Percentiles rank a stretch among this genome's conserved stretches.
These are phyloP conservation scores for Novymonas esmeraldas DNA, from an alignment of 208 protist genomes.

Conservation along the genomic window DNA sequence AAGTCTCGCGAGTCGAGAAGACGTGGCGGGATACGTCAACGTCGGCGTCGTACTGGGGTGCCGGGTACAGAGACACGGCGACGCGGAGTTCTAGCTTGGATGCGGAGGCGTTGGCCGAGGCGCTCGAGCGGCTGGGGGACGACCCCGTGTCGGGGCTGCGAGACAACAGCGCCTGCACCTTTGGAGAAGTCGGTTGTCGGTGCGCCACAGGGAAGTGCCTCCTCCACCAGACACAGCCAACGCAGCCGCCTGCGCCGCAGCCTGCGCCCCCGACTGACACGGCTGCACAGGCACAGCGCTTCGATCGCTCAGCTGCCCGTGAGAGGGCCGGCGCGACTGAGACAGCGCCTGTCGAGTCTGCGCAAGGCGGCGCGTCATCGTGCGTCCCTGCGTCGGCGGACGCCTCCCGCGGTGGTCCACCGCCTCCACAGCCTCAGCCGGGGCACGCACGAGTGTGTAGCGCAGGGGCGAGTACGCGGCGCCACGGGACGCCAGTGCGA, in stretches of 20 bases:
- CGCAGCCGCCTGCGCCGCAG: not conserved
- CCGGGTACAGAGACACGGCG: not conserved
- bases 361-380: too few species aligned
- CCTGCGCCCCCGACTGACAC: too few species aligned
- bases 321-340: too few species aligned
- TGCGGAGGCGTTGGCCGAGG: constrained; percentile 5
- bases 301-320: too few species aligned
- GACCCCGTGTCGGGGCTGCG: not conserved
- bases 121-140: constrained; percentile 11
- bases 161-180: constrained; percentile 23
- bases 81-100: not conserved
- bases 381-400: too few species aligned
- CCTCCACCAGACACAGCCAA: not conserved
- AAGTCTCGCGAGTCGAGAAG: too few species aligned
- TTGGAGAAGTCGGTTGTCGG: constrained; percentile 20
- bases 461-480: not conserved
- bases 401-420: too few species aligned
- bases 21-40: not conserved
- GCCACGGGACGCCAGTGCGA: not conserved
- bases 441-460: not conserved
- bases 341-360: too few species aligned
- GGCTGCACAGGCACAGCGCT: too few species aligned
- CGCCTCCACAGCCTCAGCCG: not conserved
- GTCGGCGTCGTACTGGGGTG: not conserved
- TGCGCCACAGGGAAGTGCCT: constrained; percentile 1